Base-by-base conservation (phyloP, 768 basidiomycete species). In the Tylopilus felleus region DNA sequence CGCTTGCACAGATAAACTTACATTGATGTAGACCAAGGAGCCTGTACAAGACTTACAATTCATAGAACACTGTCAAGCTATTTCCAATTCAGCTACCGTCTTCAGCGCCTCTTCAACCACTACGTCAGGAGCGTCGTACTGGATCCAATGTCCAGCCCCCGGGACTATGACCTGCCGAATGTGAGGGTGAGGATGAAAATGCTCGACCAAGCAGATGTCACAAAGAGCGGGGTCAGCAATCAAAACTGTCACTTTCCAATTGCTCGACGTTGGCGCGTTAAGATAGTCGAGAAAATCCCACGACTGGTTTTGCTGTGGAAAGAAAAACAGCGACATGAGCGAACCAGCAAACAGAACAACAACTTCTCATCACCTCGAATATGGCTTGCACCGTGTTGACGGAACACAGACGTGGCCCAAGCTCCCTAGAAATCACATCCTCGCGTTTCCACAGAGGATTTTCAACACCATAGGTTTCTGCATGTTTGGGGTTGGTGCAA, bases 121-220 rank as follows among this genome's bases (percentile, higher is more conserved):
- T 16, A 39, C 40, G 4, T 65, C 58, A 0, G 69, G 65, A 29
- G 57, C 55, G 16, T 69, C 67, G 9, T 46, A 52, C 35, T 66
- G 69, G 19, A 69, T 64, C 57, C 60, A 68, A 35, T 70, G 69
- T 1, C 55, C 53, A 2, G 54, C 47, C 0, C 62, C 62, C 0
- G 56, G 51, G 6, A 70, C 51, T 3, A 51, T 16, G 12, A 60
- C 47, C 3, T 33, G n/a, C 13, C 49, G 56, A 25, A 66, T 41
- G 13, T 59, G 58, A 19, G 58, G 50, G 23, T 60, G 63, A 14
- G 59, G 28, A n/a, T 21, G 36, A 38, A 68, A 4, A 7, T 59
- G 23, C 7, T 64, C 59, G 3, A 58, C 51, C 55, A 7, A 49
- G 0, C 1, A 41, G 7, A 17, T 9, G 7, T 38, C 38, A 38